Conservation (phyloP, 768 basidiomycete genomes). For the Lactarius sanguifluus region DNA sequence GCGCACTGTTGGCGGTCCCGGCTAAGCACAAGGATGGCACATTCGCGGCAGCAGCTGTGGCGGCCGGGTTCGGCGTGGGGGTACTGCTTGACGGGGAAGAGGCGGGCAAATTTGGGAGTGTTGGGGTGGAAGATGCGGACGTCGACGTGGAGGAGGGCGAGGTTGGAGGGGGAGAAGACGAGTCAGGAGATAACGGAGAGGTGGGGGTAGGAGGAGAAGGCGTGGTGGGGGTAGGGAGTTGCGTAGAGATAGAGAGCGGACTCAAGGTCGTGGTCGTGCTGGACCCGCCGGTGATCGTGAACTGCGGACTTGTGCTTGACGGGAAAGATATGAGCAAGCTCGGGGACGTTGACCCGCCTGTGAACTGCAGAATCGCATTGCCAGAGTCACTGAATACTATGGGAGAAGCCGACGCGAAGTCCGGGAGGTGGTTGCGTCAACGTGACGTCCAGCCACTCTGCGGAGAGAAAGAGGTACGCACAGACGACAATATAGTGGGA, state of each 20-base stretch:
- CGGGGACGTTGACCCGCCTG: too few relatives aligned
- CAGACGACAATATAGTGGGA: slow-evolving; percentile 43
- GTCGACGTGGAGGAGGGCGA: neutral
- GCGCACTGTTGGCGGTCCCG: neutral
- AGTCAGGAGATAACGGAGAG: neutral
- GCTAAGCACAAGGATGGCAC: neutral
- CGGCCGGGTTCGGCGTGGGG: neutral
- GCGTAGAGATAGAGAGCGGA: neutral
- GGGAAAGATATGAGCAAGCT: too few relatives aligned
- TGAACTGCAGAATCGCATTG: slow-evolving; percentile 30
- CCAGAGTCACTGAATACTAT: slow-evolving; percentile 53
- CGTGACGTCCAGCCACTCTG: neutral
- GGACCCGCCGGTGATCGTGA: slow-evolving; percentile 35
- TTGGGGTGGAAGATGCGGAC: neutral
- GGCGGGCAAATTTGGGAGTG: neutral
- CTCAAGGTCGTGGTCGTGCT: neutral
- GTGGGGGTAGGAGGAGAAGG: neutral
- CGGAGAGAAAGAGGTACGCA: slow-evolving; percentile 35
- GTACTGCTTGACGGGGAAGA: neutral
- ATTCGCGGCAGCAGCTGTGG: neutral
- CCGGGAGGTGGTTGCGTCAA: neutral
- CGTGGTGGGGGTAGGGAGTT: neutral
- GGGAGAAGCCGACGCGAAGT: neutral
- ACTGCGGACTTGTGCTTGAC: slow-evolving; percentile 36
- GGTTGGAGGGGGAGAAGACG: neutral